phyloP scores from a whole-genome alignment of 164 flowering plant species.

The Magnolia changhungtana region DNA sequence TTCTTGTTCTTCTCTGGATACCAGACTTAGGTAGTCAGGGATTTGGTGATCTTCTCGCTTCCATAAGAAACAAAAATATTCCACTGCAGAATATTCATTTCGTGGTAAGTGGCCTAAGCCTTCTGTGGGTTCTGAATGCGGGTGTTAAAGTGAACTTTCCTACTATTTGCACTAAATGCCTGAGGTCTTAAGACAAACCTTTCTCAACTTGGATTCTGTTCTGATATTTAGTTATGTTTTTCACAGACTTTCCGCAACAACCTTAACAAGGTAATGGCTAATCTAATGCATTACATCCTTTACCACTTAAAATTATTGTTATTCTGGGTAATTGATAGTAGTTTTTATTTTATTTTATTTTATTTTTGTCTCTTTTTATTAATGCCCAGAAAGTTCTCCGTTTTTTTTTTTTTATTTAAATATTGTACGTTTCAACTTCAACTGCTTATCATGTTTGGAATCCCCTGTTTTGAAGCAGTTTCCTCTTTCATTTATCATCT shows the following conservation, averaged over 20 bases:
- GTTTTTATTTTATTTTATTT: neutral
- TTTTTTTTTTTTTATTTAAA: too few species aligned
- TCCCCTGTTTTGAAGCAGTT: neutral
- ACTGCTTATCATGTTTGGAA: neutral
- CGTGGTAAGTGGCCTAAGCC: conserved; percentile 59
- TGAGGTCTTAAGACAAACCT: neutral
- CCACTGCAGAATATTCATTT: conserved; percentile 94
- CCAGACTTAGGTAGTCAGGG: conserved; percentile 86
- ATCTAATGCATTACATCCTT: neutral
- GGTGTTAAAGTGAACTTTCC: neutral
- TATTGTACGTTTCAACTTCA: too few species aligned
- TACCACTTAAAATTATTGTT: neutral
- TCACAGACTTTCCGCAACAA: conserved; percentile 91
- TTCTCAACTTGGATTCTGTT: conserved; percentile 9
- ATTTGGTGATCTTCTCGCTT: conserved; percentile 86
- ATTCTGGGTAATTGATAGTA: neutral
- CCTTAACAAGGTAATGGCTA: conserved; percentile 77
- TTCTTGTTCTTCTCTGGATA: conserved; percentile 18
- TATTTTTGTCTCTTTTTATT: neutral
- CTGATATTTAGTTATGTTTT: conserved; percentile 9
- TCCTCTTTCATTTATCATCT: neutral
- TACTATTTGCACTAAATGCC: conserved; percentile 2
- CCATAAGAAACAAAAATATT: conserved; percentile 73
- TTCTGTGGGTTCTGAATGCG: neutral
- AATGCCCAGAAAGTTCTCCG: neutral